Percentiles rank a stretch among this genome's conserved stretches.
These are phyloP conservation scores for Staphylotrichum tortipilum DNA, from an alignment of 495 filamentous ascomycete species.

Conservation along the genomic window DNA sequence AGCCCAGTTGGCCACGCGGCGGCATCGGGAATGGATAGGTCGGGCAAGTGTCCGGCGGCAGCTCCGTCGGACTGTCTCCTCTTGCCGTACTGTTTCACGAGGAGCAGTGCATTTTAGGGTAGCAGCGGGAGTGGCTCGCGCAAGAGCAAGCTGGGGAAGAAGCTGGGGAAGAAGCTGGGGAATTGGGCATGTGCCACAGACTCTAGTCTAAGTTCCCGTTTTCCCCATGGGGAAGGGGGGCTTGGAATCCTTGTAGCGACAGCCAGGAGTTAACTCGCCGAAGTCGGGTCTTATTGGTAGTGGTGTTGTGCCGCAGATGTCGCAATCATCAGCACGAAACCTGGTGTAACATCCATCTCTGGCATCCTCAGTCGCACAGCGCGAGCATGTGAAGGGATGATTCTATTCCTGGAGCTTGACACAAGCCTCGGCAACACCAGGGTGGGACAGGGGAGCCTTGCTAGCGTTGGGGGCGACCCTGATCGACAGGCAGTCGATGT, in stretches of 20 bases:
- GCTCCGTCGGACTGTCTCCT: background rate
- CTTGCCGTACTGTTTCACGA: conserved; percentile 3
- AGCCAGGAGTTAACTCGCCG: background rate
- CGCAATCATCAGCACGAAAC: background rate
- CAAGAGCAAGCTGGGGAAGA: too few relatives aligned
- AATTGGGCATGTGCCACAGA: background rate
- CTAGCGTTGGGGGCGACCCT: background rate
- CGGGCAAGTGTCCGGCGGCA: conserved; percentile 17
- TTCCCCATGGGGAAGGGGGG: conserved; percentile 6
- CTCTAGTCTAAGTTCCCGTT: background rate
- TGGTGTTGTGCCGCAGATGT: background rate
- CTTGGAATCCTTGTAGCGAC: background rate
- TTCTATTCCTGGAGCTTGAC: conserved; percentile 10
- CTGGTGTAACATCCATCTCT: background rate
- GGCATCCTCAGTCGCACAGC: background rate
- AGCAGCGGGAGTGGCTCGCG: background rate
- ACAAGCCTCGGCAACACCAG: conserved; percentile 7
- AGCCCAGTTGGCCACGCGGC: conserved; percentile 19
- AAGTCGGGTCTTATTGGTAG: background rate
- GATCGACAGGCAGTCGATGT: background rate
- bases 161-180: background rate
- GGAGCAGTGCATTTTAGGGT: background rate
- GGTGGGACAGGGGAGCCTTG: background rate
- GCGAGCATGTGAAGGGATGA: conserved; percentile 9
- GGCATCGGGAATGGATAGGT: conserved; percentile 16